These are phyloP conservation scores for Huntiella moniliformis DNA, from an alignment of 2,329 filamentous ascomycete genomes.

Conservation along the genomic window DNA sequence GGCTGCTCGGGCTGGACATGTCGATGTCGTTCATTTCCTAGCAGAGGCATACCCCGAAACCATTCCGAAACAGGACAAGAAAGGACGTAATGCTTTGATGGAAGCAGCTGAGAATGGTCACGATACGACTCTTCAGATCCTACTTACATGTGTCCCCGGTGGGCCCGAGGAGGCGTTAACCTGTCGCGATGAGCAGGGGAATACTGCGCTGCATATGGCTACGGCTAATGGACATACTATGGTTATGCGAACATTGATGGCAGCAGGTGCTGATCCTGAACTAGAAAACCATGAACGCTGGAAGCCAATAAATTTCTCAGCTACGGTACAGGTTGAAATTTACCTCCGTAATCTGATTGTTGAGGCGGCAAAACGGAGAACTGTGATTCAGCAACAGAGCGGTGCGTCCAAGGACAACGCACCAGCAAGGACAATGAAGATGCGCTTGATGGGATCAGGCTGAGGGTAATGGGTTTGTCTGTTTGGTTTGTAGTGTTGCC, in stretches of 20 bases:
- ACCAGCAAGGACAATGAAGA: slow-evolving; percentile 20
- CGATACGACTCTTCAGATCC: slow-evolving; percentile 45
- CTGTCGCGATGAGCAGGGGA: slow-evolving; percentile 51
- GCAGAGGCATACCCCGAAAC: slow-evolving; percentile 42
- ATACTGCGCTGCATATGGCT: slow-evolving; percentile 74
- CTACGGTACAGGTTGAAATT: slow-evolving; percentile 65
- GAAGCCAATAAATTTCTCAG: slow-evolving; percentile 68
- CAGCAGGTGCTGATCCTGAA: slow-evolving; percentile 58
- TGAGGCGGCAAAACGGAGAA: slow-evolving; percentile 41
- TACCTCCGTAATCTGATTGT: slow-evolving; percentile 62
- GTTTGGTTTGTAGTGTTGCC: no score
- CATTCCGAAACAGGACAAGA: slow-evolving; percentile 45
- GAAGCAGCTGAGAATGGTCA: slow-evolving; percentile 40
- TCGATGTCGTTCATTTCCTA: slow-evolving; percentile 55
- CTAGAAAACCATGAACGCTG: slow-evolving; percentile 59
- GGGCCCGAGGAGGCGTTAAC: slow-evolving; percentile 34
- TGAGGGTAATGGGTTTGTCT: no score
- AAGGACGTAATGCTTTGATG: slow-evolving; percentile 56
- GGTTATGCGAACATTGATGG: slow-evolving; percentile 56
- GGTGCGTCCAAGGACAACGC: slow-evolving; percentile 23
- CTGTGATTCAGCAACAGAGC: slow-evolving; percentile 22
- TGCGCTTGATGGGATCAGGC: slow-evolving; percentile 23
- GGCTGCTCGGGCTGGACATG: slow-evolving; percentile 49
- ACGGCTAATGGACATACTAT: slow-evolving; percentile 65
- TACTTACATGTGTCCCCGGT: slow-evolving; percentile 41